Evolutionary conservation across 2,329 filamentous ascomycete genomes (phyloP), one percentile per base, ranked within the genome.

Genomic region (Diaporthe sp.): DNA sequence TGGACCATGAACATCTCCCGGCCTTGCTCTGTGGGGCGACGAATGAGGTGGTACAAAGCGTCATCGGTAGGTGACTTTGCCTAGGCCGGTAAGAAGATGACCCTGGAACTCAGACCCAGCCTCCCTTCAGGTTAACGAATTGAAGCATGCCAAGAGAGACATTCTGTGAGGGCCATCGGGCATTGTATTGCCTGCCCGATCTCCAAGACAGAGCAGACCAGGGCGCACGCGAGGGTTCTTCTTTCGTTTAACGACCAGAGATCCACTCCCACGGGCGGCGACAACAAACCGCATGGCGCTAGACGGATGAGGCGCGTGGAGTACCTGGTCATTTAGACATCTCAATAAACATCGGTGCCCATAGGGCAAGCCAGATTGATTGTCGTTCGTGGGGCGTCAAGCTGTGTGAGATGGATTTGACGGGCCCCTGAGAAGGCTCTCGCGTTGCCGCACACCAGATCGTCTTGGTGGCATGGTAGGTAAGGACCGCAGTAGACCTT

Each of bases 1-100:
- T 74, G 44, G 53, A 39, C 42, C 49, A 42, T 61, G 39, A 19
- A n/a, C 62, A 71, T 46, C 37, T 69, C 62, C 55, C 58, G 69
- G 69, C 44, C 39, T 69, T 73, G 53, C 68, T 69, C 61, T 62
- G 61, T 73, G 73, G 55, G 46, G 69, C 57, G 53, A 65, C 73
- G 72, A 73, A 51, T 70, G 61, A 76, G 73, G 73, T 73, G 57
- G 58, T 53, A 77, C 75, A 75, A 39, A 49, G 69, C 62, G 42
- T 73, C 70, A 75, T 58, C 73, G 62, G 59, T 49, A 46, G 69
- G 61, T 51, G 31, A 51, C 49, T 55, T 34, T 57, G 59, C 74
- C 58, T 42, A 49, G 61, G 67, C 37, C 46, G 49, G 61, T 53
- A 65, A 53, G 46, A 59, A 62, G 61, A 37, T 39, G 65, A 53